A percentile compares a stretch with the other conserved stretches of the same genome.
Conservation (phyloP, 305 asterid genomes). For the Solanum hybrid region DNA sequence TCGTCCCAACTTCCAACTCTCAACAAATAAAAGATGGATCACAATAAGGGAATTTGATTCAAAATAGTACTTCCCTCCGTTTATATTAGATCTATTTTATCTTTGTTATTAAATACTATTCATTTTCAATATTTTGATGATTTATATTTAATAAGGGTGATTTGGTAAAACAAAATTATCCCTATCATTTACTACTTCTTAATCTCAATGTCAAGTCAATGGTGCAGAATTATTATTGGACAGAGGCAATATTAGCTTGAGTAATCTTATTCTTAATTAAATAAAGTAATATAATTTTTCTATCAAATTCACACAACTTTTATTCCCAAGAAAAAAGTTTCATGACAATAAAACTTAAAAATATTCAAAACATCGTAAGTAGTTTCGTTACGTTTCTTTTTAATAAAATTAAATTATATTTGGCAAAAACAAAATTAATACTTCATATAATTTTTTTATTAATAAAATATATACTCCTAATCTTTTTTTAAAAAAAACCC, state of each 20-base stretch:
- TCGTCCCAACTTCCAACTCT: not conserved
- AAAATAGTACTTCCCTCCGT: not conserved
- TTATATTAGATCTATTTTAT: not conserved
- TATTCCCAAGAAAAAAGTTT: no score
- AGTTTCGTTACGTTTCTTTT: not conserved
- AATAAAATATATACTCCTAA: not conserved
- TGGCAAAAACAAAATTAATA: not conserved
- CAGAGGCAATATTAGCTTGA: not conserved
- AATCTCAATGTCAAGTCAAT: not conserved
- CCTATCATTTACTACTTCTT: not conserved
- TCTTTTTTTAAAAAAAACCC: not conserved
- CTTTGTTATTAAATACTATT: not conserved
- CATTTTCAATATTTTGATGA: not conserved
- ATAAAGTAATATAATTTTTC: no score
- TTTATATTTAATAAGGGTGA: not conserved
- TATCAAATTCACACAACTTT: not conserved
- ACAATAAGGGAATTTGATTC: not conserved
- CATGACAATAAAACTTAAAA: not conserved
- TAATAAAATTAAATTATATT: no score
- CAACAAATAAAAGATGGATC: not conserved
- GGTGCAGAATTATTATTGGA: not conserved
- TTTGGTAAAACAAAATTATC: not conserved
- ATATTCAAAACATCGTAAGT: not conserved
- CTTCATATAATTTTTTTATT: not conserved
- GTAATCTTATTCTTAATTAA: not conserved